Conservation (phyloP, 2,329 filamentous ascomycete species). For the Aspergillus fijiensis region DNA sequence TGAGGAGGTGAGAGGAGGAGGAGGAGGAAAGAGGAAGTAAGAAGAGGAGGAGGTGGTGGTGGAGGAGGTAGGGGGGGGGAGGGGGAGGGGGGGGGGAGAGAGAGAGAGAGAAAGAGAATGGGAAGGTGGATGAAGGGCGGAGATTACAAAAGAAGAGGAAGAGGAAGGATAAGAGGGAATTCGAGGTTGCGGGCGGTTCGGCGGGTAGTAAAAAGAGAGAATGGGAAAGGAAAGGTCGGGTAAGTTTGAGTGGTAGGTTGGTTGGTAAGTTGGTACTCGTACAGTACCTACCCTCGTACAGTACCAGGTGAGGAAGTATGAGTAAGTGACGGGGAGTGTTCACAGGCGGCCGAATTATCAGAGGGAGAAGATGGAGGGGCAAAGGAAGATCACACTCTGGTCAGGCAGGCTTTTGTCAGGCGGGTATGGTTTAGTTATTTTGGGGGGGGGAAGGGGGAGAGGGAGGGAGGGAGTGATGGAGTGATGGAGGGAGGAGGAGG, state of each 20-base stretch:
- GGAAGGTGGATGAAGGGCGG: conserved; percentile 7
- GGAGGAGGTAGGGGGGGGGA: conserved; percentile 17
- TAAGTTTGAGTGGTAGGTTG: neutral
- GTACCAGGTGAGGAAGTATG: neutral
- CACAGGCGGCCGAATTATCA: neutral
- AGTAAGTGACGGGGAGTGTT: neutral
- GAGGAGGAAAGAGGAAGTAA: conserved; percentile 13
- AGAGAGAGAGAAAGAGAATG: conserved; percentile 6
- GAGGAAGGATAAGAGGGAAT: neutral
- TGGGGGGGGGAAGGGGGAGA: neutral
- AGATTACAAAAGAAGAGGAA: neutral
- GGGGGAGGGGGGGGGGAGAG: conserved; percentile 5
- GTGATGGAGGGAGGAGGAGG: neutral
- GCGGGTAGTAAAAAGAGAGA: neutral
- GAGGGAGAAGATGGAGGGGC: neutral
- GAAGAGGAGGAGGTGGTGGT: conserved; percentile 18
- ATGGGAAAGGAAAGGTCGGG: neutral
- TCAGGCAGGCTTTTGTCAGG: conserved; percentile 13
- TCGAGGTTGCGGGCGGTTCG: neutral
- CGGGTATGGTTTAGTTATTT: neutral
- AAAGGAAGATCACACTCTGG: neutral
- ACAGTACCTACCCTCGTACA: too few relatives aligned
- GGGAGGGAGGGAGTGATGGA: neutral
- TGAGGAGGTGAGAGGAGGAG: conserved; percentile 11
- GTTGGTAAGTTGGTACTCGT: neutral